Evolutionary conservation across 2,329 filamentous ascomycete species (phyloP).

Genomic region (Botrytis aclada): DNA sequence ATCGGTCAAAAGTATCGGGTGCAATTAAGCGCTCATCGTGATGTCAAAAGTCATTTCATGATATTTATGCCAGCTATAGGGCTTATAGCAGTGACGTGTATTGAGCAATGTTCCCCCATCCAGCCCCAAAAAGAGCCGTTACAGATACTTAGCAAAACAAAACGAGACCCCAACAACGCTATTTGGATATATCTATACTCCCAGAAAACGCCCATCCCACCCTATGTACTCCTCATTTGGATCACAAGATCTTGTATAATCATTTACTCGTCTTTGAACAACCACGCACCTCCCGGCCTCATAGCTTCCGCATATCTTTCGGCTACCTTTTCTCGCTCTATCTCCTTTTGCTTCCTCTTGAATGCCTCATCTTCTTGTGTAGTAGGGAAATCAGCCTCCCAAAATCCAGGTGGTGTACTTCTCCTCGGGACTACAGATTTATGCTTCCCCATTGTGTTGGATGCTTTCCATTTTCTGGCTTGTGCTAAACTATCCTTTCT

Average conservation of each 20-base stretch:
- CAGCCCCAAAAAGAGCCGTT: background rate
- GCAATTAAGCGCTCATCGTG: background rate
- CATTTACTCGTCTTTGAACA: conserved; percentile 70
- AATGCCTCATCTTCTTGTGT: conserved; percentile 76
- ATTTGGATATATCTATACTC: conserved; percentile 4
- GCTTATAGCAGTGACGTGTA: background rate
- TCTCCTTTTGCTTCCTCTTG: conserved; percentile 59
- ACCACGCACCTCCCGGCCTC: conserved; percentile 70
- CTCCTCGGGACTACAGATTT: conserved; percentile 69
- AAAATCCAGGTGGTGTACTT: conserved; percentile 80
- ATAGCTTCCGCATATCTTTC: conserved; percentile 80
- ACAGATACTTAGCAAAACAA: background rate
- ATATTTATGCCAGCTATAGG: background rate
- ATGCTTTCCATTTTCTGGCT: conserved; percentile 69
- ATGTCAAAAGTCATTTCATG: background rate
- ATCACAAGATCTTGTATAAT: background rate
- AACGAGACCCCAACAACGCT: background rate
- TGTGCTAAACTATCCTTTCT: conserved; percentile 67
- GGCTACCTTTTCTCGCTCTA: conserved; percentile 62
- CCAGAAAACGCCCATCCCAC: background rate
- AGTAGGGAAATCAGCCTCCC: conserved; percentile 82
- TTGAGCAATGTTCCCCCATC: background rate
- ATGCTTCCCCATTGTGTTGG: conserved; percentile 75
- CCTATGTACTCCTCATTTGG: background rate
- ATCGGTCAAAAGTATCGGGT: background rate